phyloP scores from a whole-genome alignment of 176 grass and related monocot genomes.

The Phoenix dactylifera region DNA sequence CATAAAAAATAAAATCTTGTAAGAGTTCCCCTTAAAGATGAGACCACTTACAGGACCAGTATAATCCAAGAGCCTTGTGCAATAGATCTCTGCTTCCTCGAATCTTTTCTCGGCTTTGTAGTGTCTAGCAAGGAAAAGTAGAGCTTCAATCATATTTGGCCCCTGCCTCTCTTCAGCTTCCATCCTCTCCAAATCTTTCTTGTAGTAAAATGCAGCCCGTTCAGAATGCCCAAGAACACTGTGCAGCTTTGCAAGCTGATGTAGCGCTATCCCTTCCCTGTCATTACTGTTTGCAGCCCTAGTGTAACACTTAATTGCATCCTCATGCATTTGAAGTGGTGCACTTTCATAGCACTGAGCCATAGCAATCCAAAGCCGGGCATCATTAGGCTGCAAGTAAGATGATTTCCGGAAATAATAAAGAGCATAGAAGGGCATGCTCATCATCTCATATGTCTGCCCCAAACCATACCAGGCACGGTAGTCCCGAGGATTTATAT shows the following conservation, averaged over 20 bases:
- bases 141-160: constrained; percentile 70
- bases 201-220: constrained; percentile 78
- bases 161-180: constrained; percentile 88
- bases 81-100: constrained; percentile 78
- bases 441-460: constrained; percentile 99
- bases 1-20: no score
- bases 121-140: constrained; percentile 86
- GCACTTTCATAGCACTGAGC: constrained; percentile 95
- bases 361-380: constrained; percentile 97
- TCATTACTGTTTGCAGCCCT: constrained; percentile 76
- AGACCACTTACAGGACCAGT: constrained; percentile 78
- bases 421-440: constrained; percentile 86
- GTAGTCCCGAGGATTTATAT: constrained; percentile 95
- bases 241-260: constrained; percentile 74
- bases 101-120: constrained; percentile 59
- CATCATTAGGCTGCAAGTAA: constrained; percentile 79
- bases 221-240: constrained; percentile 56
- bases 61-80: constrained; percentile 85
- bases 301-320: constrained; percentile 92
- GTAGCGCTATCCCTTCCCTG: constrained; percentile 84
- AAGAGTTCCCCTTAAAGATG: neutral
- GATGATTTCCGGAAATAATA: constrained; percentile 88
- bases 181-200: constrained; percentile 90
- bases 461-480: constrained; percentile 98
- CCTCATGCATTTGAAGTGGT: constrained; percentile 78